Base-by-base conservation (phyloP, 2,329 filamentous ascomycete genomes). In the Penicillium hordei region DNA sequence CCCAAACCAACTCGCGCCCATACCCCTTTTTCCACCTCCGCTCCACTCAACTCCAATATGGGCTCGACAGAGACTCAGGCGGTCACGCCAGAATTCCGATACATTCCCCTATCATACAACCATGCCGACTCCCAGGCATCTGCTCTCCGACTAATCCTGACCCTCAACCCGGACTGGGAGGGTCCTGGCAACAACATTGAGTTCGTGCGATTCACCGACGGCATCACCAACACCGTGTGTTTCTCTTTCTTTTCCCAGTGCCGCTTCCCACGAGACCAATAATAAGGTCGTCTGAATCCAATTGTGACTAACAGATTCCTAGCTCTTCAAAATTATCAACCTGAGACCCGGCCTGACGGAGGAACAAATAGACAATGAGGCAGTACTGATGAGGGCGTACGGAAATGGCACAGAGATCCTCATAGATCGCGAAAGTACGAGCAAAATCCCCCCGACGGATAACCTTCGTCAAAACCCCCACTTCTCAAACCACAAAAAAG, bases 351-450 rank as follows among this genome's bases (percentile, higher is more conserved):
- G 89, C 49, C 81, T 89, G 64, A 88, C 90, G 50, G 84, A 89
- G 67, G 86, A 92, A 52, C 84, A 92, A 68, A 83, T 93, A 65
- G 93, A 97, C 75, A 83, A 84, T 60, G 90, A 96, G 64, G 90
- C 94, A 34, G 86, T 97, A 65, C 82, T 99, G 63, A 84, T 99
- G 70, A 87, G 94, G 67, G 94, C 94, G 61, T 99, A 97, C 76
- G 94, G 94, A 67, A 88, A 94, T 74, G 91, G 93, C 63, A 97
- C 94, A 65, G 92, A 96, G 71, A 84, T 97, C 54, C 84, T 99
- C 67, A 99, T 99, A 77, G 94, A 99, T 79, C 89, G 94, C 65
- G 90, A 96, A 79, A 88, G 93, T 82, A 87, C 85, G 82, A 84
- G 59, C 55, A 55, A 49, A 48, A 48, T 36, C 36, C 52, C 52